Evolutionary conservation across 1,284 basidiomycete genomes (phyloP).

Genomic region (Volvariella surrecta): DNA sequence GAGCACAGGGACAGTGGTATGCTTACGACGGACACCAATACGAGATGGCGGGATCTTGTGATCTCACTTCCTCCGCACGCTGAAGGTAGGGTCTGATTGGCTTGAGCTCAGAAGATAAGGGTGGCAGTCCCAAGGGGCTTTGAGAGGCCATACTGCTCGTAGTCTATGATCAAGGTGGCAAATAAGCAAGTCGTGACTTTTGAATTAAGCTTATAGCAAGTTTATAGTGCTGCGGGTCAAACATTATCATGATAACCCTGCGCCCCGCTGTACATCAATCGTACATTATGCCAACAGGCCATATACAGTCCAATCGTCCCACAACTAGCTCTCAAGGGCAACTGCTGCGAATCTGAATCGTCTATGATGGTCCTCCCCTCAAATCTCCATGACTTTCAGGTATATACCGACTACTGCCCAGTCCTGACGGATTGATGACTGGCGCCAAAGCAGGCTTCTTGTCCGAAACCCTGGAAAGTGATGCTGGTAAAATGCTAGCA

Average conservation of each 20-base stretch:
- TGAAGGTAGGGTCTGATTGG: conserved; percentile 75
- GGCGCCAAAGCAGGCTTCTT: conserved; percentile 16
- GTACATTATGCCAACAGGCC: no score
- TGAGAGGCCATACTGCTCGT: conserved; percentile 19
- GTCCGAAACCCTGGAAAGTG: not conserved
- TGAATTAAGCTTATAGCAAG: no score
- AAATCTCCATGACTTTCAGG: conserved; percentile 24
- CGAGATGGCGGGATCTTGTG: conserved; percentile 78
- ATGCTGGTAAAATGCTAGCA: conserved; percentile 1
- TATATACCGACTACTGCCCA: conserved; percentile 16
- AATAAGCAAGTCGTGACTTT: no score
- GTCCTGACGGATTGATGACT: conserved; percentile 21
- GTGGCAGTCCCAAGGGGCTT: conserved; percentile 41
- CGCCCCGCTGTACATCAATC: no score
- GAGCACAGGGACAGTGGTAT: conserved; percentile 4
- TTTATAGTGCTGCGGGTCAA: no score
- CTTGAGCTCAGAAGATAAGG: conserved; percentile 51
- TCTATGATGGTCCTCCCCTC: not conserved
- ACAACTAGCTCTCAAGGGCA: no score
- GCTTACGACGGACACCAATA: conserved; percentile 80
- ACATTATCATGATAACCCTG: no score
- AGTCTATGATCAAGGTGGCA: conserved; percentile 3
- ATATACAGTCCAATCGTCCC: no score
- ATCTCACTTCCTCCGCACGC: conserved; percentile 78
- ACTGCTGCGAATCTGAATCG: no score